Base-by-base conservation (phyloP, 2,329 filamentous ascomycete species). In the Colletotrichum camelliae region DNA sequence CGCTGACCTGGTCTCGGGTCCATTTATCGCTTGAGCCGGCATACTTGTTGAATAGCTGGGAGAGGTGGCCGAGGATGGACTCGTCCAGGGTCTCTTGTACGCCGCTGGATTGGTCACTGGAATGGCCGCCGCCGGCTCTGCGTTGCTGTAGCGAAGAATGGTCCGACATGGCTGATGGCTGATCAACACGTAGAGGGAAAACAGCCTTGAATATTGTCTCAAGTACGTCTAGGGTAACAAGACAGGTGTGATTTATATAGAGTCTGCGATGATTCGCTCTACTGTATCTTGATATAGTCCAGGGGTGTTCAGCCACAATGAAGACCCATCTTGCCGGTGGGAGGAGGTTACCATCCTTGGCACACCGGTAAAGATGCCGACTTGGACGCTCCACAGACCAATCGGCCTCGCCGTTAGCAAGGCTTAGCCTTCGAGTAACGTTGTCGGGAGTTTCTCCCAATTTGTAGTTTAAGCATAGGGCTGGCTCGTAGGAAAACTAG, bases 21-120 rank as follows among this genome's bases (percentile, higher is more conserved):
- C 89, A 91, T 29, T 83, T 83, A 57, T 84, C 81, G 7, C 82
- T 80, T 5, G 81, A 77, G 55, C 85, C 85, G 72, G 85, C 86
- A 69, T 90, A 86, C 18, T 82, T 80, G 52, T 84, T 80, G 80
- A 88, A 91, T 57, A 91, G 83, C 70, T 83, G 84, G 78, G 86
- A 83, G 29, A 91, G 81, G 72, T 89, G 86, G 7, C 81, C 77
- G 52, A 88, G 78, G 21, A 88, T 79, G 7, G 83, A 78, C 7
- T 84, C 78, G 77, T 86, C 52, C 5, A 75, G 67, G 18, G 48
- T 70, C 31, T 75, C 72, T 31, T 67, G 48, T 7, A 67, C 37
- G 29, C 72, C 67, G 7, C 24, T 37, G 37, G 33, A 39, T 13
- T 67, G 55, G 35, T 33, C 72, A 48, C 67, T 55, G 33, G 72